A percentile compares a stretch with the other conserved stretches of the same genome.
These are phyloP conservation scores for Pythium guiyangense DNA, from an alignment of 352 stramenopile species.

Conservation along the genomic window DNA sequence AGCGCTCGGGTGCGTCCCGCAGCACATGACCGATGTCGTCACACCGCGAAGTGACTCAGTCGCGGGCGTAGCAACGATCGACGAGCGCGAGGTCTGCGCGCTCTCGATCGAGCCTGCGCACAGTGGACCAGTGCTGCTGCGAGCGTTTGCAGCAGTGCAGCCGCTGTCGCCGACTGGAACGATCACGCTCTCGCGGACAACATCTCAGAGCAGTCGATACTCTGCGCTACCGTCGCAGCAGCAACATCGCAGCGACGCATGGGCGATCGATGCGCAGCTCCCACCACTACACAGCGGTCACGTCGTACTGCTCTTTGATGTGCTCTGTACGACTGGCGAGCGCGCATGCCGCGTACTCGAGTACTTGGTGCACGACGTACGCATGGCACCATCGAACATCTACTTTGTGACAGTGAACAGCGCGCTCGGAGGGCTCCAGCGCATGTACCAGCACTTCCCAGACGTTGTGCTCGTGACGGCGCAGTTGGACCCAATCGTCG, in stretches of 20 bases:
- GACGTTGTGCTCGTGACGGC: conserved; percentile 38
- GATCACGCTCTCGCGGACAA: conserved; percentile 1
- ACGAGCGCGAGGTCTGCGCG: conserved; percentile 17
- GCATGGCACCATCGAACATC: conserved; percentile 30
- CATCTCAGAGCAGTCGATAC: background rate
- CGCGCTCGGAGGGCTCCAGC: conserved; percentile 33
- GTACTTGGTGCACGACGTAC: conserved; percentile 24
- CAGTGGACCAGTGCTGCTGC: conserved; percentile 15
- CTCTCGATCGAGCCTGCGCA: conserved; percentile 16
- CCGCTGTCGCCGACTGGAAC: conserved; percentile 14
- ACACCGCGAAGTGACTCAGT: no score
- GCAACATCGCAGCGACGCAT: background rate
- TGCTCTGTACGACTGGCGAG: conserved; percentile 37
- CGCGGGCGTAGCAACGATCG: background rate
- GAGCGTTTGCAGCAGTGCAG: conserved; percentile 21
- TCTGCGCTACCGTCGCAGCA: background rate
- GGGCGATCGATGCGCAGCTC: conserved; percentile 21
- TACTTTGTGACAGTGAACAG: conserved; percentile 54
- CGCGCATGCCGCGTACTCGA: conserved; percentile 31
- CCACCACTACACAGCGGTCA: conserved; percentile 20
- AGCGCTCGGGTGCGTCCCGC: conserved; percentile 22
- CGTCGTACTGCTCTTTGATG: conserved; percentile 35
- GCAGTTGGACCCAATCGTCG: conserved; percentile 36
- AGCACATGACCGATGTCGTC: conserved; percentile 2
- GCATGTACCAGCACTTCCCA: conserved; percentile 39